These are phyloP conservation scores for Rhizophora apiculata DNA, from an alignment of 345 rosid species.

Conservation along the genomic window DNA sequence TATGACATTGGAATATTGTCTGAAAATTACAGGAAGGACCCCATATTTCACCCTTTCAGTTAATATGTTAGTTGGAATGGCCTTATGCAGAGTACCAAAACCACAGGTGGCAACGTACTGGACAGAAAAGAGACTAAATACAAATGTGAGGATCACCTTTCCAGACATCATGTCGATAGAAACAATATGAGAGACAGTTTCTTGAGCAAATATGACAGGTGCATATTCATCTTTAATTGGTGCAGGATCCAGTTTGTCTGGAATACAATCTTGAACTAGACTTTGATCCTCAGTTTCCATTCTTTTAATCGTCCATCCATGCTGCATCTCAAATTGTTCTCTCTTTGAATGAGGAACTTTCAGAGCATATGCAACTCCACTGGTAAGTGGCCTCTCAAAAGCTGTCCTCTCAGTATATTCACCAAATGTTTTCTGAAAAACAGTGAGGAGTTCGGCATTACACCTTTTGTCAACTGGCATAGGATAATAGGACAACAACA, in stretches of 20 bases:
- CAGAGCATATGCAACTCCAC: slow-evolving; percentile 98
- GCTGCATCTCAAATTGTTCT: slow-evolving; percentile 73
- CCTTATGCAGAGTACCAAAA: background rate
- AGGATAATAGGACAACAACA: background rate
- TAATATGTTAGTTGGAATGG: too few species aligned
- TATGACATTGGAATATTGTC: background rate
- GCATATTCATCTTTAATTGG: slow-evolving; percentile 96
- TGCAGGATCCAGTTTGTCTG: slow-evolving; percentile 81
- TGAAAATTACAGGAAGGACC: too few species aligned
- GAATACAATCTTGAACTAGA: slow-evolving; percentile 73
- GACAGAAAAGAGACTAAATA: slow-evolving; percentile 2
- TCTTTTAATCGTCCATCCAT: slow-evolving; percentile 79
- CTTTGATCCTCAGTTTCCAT: slow-evolving; percentile 91
- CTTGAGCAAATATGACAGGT: slow-evolving; percentile 89
- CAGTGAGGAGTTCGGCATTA: slow-evolving; percentile 11
- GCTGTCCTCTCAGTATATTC: slow-evolving; percentile 91
- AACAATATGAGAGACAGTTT: slow-evolving; percentile 91
- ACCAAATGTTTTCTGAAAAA: slow-evolving; percentile 73
- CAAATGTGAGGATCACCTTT: slow-evolving; percentile 44
- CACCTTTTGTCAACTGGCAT: background rate
- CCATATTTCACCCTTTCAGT: too few species aligned
- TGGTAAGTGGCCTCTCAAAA: slow-evolving; percentile 97
- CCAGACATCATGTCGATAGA: slow-evolving; percentile 99
- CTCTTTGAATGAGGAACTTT: slow-evolving; percentile 84
- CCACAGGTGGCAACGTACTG: background rate